Percentiles rank a stretch among this genome's conserved stretches.
Evolutionary conservation across 2,329 filamentous ascomycete species (phyloP).

Genomic region (Aspergillus japonicus): DNA sequence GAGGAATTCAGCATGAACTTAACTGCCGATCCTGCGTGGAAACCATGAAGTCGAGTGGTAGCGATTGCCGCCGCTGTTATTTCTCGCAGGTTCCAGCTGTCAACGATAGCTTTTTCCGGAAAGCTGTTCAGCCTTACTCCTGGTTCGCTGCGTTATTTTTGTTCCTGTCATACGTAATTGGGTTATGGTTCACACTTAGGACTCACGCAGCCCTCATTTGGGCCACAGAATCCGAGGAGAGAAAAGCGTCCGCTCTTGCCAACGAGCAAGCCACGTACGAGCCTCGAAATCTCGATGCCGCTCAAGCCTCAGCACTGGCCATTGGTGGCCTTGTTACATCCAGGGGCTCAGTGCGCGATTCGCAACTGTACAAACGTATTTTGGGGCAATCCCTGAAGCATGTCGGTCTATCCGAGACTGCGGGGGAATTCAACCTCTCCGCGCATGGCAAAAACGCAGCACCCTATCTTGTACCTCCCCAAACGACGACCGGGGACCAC

Average conservation of each 20-base stretch:
- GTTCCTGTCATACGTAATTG: constrained; percentile 91
- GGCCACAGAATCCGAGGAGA: constrained; percentile 80
- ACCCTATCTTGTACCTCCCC: constrained; percentile 76
- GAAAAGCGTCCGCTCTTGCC: constrained; percentile 52
- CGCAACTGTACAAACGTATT: constrained; percentile 88
- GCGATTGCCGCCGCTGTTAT: constrained; percentile 87
- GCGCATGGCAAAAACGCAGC: constrained; percentile 37
- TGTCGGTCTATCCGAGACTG: constrained; percentile 65
- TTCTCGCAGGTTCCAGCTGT: constrained; percentile 85
- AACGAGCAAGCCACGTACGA: constrained; percentile 35
- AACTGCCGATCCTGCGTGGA: constrained; percentile 70
- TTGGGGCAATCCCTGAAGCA: constrained; percentile 86
- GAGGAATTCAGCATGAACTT: constrained; percentile 71
- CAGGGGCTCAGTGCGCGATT: constrained; percentile 74
- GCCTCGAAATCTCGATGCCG: constrained; percentile 32
- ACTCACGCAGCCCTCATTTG: constrained; percentile 97
- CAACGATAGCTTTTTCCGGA: constrained; percentile 81
- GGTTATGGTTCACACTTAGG: constrained; percentile 89
- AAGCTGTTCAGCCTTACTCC: constrained; percentile 90
- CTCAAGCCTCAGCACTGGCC: constrained; percentile 30
- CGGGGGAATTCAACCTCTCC: constrained; percentile 37
- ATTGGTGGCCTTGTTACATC: constrained; percentile 47
- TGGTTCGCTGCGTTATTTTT: constrained; percentile 82
- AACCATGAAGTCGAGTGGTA: constrained; percentile 45
- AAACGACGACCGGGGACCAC: constrained; percentile 50